Evolutionary conservation across 257 asterid species (phyloP), one percentile per base, ranked within the genome.

Genomic region (Nicotiana undulata): DNA sequence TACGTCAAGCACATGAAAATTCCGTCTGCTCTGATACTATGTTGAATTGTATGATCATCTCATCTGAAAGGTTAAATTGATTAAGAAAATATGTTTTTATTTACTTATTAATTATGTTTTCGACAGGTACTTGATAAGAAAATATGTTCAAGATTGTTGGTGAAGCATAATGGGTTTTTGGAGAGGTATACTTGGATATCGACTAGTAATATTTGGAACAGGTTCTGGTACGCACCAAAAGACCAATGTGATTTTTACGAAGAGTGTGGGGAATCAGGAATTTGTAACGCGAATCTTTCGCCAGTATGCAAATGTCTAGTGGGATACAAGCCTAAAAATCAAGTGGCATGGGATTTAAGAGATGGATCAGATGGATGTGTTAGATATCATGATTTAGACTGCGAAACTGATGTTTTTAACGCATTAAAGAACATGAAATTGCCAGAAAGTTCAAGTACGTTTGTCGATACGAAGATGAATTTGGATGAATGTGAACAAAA

Each of bases 121-220:
- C 11, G 0, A 13, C 18, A 70, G 77, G 59, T 88, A 15, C 56
- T 79, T 2, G 90, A 89, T 60, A 61, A 77, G 17, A 76, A 92
- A 1, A 85, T 90, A 51, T 89, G 89, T 53, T 92, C 97, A 6
- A 64, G 93, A 26, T 80, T 92, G 79, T 0, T 82, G 22, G 87
- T 90, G 51, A 70, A 16, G 0, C 85, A 65, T 52, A 20, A 70
- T 0, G 90, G 92, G 0, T 37, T 7, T 0, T 56, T 92, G 8
- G 93, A 88, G 83, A 82, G 95, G 2, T 87, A 82, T 32, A 84
- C 90, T 8, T 92, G 95, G 93, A 85, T 87, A 32, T 90, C 91
- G 22, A 22, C 92, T 4, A 90, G 81, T 63, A 68, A 75, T 31
- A 46, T 75, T 20, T 92, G 97, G 97, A 90, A 46, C 22, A 9